Base-by-base conservation (phyloP, 2,329 filamentous ascomycete genomes). In the Ophioceras dolichostomum region DNA sequence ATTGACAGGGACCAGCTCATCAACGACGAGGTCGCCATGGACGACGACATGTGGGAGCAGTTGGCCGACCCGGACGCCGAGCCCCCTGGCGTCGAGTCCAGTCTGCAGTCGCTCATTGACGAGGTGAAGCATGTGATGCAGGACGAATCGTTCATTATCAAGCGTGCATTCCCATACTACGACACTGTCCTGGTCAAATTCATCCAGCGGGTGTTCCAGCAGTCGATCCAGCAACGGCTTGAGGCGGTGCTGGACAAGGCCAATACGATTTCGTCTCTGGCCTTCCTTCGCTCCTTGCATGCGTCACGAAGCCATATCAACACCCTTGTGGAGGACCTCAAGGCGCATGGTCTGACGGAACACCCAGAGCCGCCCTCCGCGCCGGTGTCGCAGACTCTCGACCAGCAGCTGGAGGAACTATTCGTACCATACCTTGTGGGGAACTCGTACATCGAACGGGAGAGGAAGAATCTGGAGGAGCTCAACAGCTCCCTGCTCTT, bases 231-330 rank as follows among this genome's bases (percentile, higher is more conserved):
- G 59, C 89, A 96, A 57, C 76, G 89, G 12, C 68, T 98, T 9
- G 91, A 98, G 55, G 84, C 94, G 76, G 88, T 98, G 4, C 66
- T 98, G 34, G 88, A 94, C 49, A 96, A 96, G 61, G 91, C 91
- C 13, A 83, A 85, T 45, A 84, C 83, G 5, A 79, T 96, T 13
- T 98, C 93, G 0, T 88, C 87, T 0, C 65, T 98, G 21, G 88
- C 91, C 2, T 98, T 95, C 54, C 62, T 98, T 21, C 77, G 91
- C 42, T 91, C 86, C 12, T 57, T 98, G 10, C 93, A 98, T 58
- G 84, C 89, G 7, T 91, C 91, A 1, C 76, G 87, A 47, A 84
- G 78, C 46, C 96, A 94, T 50, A 91, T 98, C 48, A 81, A 83
- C 45, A 68, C 79, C 5, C 61, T 98, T 18, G 80, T 96, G 7